Percentiles rank a stretch among this genome's conserved stretches.
These are phyloP conservation scores for Beauveria brongniartii DNA, from an alignment of 2,329 filamentous ascomycete species.

Conservation along the genomic window DNA sequence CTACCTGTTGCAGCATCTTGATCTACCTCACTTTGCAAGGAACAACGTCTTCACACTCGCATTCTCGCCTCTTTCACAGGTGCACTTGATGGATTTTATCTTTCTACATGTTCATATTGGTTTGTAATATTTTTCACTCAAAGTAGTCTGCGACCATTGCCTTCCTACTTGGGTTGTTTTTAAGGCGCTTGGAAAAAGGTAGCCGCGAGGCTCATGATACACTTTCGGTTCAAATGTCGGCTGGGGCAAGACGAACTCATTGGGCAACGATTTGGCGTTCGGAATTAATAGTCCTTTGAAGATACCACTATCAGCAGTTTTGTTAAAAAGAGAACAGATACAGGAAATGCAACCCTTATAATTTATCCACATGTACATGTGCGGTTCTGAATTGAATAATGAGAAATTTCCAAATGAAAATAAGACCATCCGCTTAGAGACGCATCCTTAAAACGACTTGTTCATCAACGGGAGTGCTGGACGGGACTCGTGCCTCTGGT, in stretches of 20 bases:
- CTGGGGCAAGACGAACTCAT: neutral
- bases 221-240: neutral
- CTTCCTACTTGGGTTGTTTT: neutral
- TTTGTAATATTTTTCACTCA: neutral
- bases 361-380: too few relatives aligned
- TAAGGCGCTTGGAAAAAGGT: neutral
- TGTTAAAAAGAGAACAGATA: neutral
- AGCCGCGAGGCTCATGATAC: constrained; percentile 5
- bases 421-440: neutral
- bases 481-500: neutral
- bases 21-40: too few relatives aligned
- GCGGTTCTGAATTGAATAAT: neutral
- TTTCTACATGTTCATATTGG: neutral
- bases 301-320: constrained; percentile 4
- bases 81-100: neutral
- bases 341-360: too few relatives aligned
- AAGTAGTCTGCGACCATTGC: neutral
- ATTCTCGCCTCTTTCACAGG: neutral
- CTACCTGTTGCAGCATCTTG: neutral
- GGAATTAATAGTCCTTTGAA: neutral
- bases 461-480: too few relatives aligned
- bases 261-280: neutral
- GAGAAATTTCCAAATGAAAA: neutral
- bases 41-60: too few relatives aligned
- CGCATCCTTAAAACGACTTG: too few relatives aligned